Evolutionary conservation across 1,139 yeast genomes (phyloP).

Genomic region (Zygotorulaspora mrakii): DNA sequence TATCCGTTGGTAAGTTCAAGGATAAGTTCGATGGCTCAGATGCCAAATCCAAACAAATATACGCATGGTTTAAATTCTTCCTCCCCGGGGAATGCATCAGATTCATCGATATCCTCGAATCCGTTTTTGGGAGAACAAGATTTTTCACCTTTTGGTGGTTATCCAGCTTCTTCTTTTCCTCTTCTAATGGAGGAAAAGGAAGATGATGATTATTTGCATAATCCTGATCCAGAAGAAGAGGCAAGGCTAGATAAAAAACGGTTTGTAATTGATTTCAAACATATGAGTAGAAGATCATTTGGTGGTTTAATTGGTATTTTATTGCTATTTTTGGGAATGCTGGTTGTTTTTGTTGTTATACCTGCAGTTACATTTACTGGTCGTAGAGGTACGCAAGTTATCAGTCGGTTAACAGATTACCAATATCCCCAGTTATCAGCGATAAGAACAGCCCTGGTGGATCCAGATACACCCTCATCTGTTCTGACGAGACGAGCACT

Average conservation of each 20-base stretch:
- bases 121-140: conserved; percentile 44
- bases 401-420: conserved; percentile 48
- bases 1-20: conserved; percentile 54
- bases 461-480: conserved; percentile 70
- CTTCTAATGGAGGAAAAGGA: conserved; percentile 83
- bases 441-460: conserved; percentile 59
- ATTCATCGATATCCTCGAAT: conserved; percentile 34
- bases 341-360: conserved; percentile 62
- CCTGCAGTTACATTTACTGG: conserved; percentile 79
- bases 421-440: conserved; percentile 58
- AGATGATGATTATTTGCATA: conserved; percentile 86
- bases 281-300: conserved; percentile 56
- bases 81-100: conserved; percentile 28
- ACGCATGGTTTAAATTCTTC: conserved; percentile 17
- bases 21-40: conserved; percentile 41
- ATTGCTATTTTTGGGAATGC: conserved; percentile 53
- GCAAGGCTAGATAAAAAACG: conserved; percentile 70
- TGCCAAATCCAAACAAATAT: conserved; percentile 9
- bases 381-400: conserved; percentile 34
- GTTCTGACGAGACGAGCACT: conserved; percentile 46
- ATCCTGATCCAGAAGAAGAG: conserved; percentile 88
- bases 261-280: conserved; percentile 54
- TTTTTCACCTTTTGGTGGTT: conserved; percentile 89
- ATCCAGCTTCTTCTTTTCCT: conserved; percentile 86
- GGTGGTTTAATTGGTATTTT: conserved; percentile 59